These are phyloP conservation scores for Diplodia mutila DNA, from an alignment of 2,329 filamentous ascomycete species.

Conservation along the genomic window DNA sequence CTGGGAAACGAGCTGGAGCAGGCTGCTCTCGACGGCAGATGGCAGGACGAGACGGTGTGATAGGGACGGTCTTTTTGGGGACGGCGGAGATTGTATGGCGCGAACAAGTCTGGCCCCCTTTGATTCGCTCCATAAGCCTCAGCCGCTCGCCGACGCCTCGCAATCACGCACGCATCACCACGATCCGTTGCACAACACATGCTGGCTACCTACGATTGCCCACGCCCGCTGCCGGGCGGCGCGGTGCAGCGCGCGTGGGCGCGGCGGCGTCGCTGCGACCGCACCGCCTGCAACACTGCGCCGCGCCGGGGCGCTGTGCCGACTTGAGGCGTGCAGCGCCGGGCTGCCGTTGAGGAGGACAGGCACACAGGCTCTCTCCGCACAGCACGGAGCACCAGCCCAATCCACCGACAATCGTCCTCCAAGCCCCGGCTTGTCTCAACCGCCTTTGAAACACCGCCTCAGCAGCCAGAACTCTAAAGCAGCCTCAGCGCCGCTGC, in stretches of 20 bases:
- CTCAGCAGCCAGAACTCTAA: conserved; percentile 4
- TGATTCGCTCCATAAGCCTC: conserved; percentile 19
- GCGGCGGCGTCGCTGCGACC: neutral
- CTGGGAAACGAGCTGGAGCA: conserved; percentile 22
- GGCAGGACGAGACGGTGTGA: conserved; percentile 17
- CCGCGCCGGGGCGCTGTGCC: neutral
- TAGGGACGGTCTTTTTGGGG: conserved; percentile 22
- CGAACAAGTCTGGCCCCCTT: conserved; percentile 24
- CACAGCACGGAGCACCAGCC: conserved; percentile 4
- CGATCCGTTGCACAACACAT: conserved; percentile 11
- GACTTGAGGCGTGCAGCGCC: conserved; percentile 3
- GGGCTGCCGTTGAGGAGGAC: neutral
- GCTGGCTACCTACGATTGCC: conserved; percentile 8
- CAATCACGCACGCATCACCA: conserved; percentile 23
- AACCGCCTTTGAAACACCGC: conserved; percentile 12
- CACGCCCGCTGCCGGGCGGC: neutral
- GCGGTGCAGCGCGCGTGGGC: neutral
- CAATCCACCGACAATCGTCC: conserved; percentile 16
- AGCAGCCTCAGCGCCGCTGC: conserved; percentile 6
- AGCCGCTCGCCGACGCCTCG: conserved; percentile 23
- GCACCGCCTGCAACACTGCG: neutral
- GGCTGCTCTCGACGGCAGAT: conserved; percentile 17
- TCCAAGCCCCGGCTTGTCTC: conserved; percentile 10
- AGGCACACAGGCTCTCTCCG: conserved; percentile 9
- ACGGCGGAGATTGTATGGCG: conserved; percentile 26